Percentiles rank a stretch among this genome's conserved stretches.
These are phyloP conservation scores for Neurospora sp. DNA, from an alignment of 495 filamentous ascomycete genomes.

Conservation along the genomic window DNA sequence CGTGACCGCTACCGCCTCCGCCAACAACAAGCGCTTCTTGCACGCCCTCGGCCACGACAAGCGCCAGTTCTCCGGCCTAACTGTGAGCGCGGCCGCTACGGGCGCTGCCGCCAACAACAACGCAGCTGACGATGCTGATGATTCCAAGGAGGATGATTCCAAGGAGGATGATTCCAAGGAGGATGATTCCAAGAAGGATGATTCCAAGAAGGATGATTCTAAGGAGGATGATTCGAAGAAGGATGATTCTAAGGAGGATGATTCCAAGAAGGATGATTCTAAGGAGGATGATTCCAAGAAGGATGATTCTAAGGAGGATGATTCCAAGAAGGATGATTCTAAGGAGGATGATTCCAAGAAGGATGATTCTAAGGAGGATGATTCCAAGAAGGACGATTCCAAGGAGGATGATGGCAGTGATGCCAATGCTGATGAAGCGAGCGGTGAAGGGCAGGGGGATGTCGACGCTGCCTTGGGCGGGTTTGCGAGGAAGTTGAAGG, in stretches of 20 bases:
- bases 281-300: no score
- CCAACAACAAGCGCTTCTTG: slow-evolving; percentile 4
- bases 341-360: no score
- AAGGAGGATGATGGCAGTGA: neutral
- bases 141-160: neutral
- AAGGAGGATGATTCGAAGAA: no score
- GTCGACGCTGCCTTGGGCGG: neutral
- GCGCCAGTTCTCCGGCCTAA: neutral
- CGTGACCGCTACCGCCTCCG: slow-evolving; percentile 8
- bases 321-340: no score
- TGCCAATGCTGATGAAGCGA: neutral
- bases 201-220: no score
- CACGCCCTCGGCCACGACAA: neutral
- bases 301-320: no score
- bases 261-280: no score
- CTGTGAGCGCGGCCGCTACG: neutral
- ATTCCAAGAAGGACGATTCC: no score
- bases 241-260: no score
- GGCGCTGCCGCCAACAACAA: neutral
- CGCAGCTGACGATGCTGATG: neutral
- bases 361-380: no score
- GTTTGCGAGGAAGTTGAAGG: neutral
- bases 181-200: no score
- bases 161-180: no score
- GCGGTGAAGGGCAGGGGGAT: neutral